These are phyloP conservation scores for Zarea fungicola DNA, from an alignment of 2,329 filamentous ascomycete genomes.

Conservation along the genomic window DNA sequence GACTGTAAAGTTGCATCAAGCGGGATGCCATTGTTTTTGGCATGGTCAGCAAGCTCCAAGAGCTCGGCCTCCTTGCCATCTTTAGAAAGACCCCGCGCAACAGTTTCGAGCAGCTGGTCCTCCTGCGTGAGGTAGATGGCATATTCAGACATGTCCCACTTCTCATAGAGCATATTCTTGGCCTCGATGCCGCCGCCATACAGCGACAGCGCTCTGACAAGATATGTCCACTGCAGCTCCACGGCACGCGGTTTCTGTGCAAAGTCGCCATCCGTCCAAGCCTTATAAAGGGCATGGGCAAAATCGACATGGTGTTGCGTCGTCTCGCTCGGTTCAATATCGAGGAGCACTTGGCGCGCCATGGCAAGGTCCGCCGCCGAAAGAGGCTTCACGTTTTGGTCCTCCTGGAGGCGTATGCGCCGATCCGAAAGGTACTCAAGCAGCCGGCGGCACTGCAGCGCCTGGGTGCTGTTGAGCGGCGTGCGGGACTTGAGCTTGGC, in stretches of 20 bases:
- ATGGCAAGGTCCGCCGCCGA: conserved; percentile 37
- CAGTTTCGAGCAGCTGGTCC: conserved; percentile 22
- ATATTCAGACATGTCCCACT: conserved; percentile 24
- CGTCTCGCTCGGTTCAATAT: conserved; percentile 37
- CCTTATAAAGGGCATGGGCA: conserved; percentile 38
- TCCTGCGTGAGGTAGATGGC: conserved; percentile 17
- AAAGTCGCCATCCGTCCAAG: conserved; percentile 18
- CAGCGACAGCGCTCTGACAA: conserved; percentile 40
- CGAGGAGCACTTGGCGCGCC: conserved; percentile 40
- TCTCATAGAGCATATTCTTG: conserved; percentile 33
- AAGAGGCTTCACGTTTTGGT: conserved; percentile 27
- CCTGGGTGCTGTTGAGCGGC: conserved; percentile 61
- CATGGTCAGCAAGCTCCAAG: conserved; percentile 46
- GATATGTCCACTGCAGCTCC: conserved; percentile 25
- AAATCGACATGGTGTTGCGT: conserved; percentile 43
- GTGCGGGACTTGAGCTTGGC: conserved; percentile 44
- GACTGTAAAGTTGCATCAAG: conserved; percentile 44
- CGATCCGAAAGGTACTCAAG: conserved; percentile 51
- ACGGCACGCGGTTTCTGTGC: conserved; percentile 16
- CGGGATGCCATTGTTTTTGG: conserved; percentile 41
- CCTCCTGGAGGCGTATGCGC: conserved; percentile 13
- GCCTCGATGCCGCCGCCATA: conserved; percentile 54
- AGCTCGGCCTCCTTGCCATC: conserved; percentile 56
- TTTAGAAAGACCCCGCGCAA: conserved; percentile 52
- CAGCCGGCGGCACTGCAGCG: conserved; percentile 49